A percentile compares a stretch with the other conserved stretches of the same genome.
These are phyloP conservation scores for Musa troglodytarum DNA, from an alignment of 176 grass and related monocot genomes.

Conservation along the genomic window DNA sequence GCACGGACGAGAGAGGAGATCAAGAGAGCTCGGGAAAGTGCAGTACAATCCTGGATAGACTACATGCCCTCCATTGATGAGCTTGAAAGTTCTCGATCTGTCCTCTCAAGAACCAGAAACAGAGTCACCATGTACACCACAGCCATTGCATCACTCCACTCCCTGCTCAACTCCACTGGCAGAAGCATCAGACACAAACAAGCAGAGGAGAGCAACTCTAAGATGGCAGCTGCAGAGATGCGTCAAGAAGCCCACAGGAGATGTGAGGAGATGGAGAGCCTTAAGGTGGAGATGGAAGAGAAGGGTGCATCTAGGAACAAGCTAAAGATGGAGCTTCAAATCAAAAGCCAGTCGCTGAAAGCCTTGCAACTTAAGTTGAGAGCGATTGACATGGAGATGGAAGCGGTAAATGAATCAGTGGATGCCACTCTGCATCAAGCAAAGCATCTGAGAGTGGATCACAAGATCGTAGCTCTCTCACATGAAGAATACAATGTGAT, in stretches of 20 bases:
- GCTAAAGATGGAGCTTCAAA: conserved; percentile 20
- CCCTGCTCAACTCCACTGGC: conserved; percentile 27
- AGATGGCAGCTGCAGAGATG: conserved; percentile 21
- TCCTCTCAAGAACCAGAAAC: conserved; percentile 25
- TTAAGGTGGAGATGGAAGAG: conserved; percentile 21
- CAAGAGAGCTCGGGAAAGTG: conserved; percentile 21
- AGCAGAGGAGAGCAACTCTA: conserved; percentile 24
- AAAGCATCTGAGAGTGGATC: not conserved
- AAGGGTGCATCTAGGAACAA: conserved; percentile 15
- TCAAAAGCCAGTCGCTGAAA: conserved; percentile 24
- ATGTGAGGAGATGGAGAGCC: conserved; percentile 13
- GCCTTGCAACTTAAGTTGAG: conserved; percentile 28
- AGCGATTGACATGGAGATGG: conserved; percentile 26
- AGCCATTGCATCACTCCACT: conserved; percentile 24
- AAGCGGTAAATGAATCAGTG: conserved; percentile 30
- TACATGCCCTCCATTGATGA: conserved; percentile 29
- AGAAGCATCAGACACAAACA: conserved; percentile 2
- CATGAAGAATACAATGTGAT: conserved; percentile 25
- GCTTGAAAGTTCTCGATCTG: conserved; percentile 25
- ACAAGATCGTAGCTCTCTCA: conserved; percentile 28
- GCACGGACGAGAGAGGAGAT: conserved; percentile 25
- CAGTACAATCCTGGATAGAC: conserved; percentile 22
- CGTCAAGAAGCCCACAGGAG: not conserved
- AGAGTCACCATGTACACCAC: conserved; percentile 26
- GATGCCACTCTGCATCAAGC: conserved; percentile 3